phyloP scores from a whole-genome alignment of 441 rosid genomes.

The Aquilaria agallochum region DNA sequence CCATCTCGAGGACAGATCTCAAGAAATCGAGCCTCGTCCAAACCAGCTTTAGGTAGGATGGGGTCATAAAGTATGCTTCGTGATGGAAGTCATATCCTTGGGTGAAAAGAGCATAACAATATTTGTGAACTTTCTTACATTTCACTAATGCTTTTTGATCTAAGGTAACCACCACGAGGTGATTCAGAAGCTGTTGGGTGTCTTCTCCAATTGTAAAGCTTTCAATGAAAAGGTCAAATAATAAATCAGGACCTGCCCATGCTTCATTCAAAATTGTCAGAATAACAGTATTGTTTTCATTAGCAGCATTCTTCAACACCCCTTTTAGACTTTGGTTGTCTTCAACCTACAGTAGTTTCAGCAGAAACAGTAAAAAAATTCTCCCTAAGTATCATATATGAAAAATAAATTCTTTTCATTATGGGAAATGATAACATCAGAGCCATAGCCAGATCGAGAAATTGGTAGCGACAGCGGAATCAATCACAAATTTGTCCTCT shows the following conservation, averaged over 20 bases:
- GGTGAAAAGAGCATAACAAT: conserved; percentile 57
- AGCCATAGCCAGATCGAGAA: no score
- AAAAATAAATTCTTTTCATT: no score
- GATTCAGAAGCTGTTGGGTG: conserved; percentile 51
- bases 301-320: conserved; percentile 55
- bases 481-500: no score
- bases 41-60: conserved; percentile 59
- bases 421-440: no score
- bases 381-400: no score
- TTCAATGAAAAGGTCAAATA: conserved; percentile 59
- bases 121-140: conserved; percentile 45
- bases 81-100: conserved; percentile 48
- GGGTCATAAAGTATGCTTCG: conserved; percentile 76
- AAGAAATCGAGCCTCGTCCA: conserved; percentile 77
- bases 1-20: conserved; percentile 59
- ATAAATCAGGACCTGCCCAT: conserved; percentile 61
- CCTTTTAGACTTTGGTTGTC: conserved; percentile 35
- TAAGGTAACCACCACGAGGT: conserved; percentile 59
- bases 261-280: conserved; percentile 71
- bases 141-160: conserved; percentile 51
- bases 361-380: no score
- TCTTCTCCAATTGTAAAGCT: conserved; percentile 58
- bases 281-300: conserved; percentile 57
- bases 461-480: no score
- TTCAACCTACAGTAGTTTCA: no score